These are phyloP conservation scores for Rhizopus microsporus DNA, from an alignment of 371 early-diverging fungal genomes.

Conservation along the genomic window DNA sequence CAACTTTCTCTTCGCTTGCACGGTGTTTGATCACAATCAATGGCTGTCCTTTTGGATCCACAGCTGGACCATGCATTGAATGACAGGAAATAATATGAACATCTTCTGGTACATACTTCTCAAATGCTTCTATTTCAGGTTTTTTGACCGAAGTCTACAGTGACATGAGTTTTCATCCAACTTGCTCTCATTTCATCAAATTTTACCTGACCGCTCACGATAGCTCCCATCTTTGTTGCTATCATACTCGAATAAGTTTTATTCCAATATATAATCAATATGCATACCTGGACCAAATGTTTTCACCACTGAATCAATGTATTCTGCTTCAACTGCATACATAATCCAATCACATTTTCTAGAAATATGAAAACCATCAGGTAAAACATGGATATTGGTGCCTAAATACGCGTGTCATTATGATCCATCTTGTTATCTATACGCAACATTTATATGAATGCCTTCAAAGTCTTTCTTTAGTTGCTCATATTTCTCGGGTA, in stretches of 20 bases:
- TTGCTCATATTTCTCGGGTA: conserved; percentile 70
- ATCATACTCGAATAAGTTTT: conserved; percentile 1
- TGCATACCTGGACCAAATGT: conserved; percentile 80
- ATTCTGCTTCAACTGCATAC: conserved; percentile 93
- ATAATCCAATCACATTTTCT: conserved; percentile 88
- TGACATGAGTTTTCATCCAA: too few species aligned
- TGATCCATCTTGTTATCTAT: neutral
- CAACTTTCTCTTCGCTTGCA: conserved; percentile 60
- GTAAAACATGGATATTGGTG: conserved; percentile 65
- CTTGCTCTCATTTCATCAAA: neutral
- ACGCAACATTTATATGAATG: conserved; percentile 5
- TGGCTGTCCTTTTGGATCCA: conserved; percentile 84
- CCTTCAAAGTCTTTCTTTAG: conserved; percentile 65
- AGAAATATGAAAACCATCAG: conserved; percentile 84
- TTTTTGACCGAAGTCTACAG: conserved; percentile 89
- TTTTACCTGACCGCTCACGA: conserved; percentile 76
- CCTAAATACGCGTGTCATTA: conserved; percentile 26
- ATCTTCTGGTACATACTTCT: conserved; percentile 81
- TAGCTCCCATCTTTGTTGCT: conserved; percentile 88
- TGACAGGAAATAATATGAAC: conserved; percentile 93
- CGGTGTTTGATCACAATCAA: conserved; percentile 85
- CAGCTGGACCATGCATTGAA: conserved; percentile 94
- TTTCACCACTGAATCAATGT: conserved; percentile 78
- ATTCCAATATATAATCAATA: neutral
- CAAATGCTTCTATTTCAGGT: conserved; percentile 90